Conservation (phyloP, 805 yeast genomes). For the Saccharomycopsis javanensis region DNA sequence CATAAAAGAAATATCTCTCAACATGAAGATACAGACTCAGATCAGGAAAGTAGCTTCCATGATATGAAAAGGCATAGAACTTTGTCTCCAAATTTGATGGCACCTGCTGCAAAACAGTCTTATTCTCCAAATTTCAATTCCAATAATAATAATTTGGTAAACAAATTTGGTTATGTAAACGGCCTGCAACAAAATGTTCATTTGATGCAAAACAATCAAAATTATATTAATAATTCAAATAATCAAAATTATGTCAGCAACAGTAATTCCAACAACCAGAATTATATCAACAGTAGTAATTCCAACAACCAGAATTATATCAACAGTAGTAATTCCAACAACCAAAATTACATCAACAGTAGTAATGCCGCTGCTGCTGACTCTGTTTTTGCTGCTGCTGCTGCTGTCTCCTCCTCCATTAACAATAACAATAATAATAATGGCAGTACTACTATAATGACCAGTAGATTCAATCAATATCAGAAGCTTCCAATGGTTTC, state of each 20-base stretch:
- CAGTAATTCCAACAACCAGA: conserved; percentile 3
- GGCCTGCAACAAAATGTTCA: conserved; percentile 4
- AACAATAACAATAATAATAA: conserved; percentile 14
- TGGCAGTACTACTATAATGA: background rate
- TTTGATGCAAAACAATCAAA: background rate
- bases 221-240: conserved; percentile 3
- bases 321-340: conserved; percentile 7
- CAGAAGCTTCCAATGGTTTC: conserved; percentile 10
- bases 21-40: conserved; percentile 16
- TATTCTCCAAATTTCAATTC: conserved; percentile 15
- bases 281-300: conserved; percentile 7
- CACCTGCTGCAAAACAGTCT: background rate
- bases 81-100: conserved; percentile 2
- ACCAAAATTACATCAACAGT: conserved; percentile 2
- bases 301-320: background rate
- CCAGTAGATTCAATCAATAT: conserved; percentile 9
- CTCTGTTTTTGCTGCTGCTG: conserved; percentile 8
- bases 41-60: conserved; percentile 12
- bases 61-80: conserved; percentile 19
- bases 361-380: conserved; percentile 3
- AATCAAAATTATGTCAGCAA: conserved; percentile 2
- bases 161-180: conserved; percentile 4
- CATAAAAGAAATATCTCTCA: conserved; percentile 14
- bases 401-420: conserved; percentile 13
- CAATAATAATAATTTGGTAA: background rate